Percentiles rank a stretch among this genome's conserved stretches.
Evolutionary conservation across 306 rosid species (phyloP).

Genomic region (Cucurbita moschata): DNA sequence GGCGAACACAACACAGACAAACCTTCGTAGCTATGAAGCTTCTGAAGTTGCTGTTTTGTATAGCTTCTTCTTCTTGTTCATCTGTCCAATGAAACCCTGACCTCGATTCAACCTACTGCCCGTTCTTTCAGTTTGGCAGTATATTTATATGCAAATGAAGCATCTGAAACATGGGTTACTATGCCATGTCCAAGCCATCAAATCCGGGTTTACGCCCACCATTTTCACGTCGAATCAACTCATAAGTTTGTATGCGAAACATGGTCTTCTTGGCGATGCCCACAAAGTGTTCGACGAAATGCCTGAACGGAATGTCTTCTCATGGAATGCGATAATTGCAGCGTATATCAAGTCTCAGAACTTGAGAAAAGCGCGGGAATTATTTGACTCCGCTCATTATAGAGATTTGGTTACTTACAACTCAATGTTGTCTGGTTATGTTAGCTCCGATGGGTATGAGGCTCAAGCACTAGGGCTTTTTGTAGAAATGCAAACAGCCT

Average conservation of each 20-base stretch:
- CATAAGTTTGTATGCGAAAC: constrained; percentile 25
- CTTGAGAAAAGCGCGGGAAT: constrained; percentile 32
- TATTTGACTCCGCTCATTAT: constrained; percentile 33
- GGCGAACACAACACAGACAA: neutral
- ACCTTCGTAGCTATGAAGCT: neutral
- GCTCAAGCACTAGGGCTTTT: constrained; percentile 40
- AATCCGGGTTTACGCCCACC: constrained; percentile 28
- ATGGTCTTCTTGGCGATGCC: constrained; percentile 31
- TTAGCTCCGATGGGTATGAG: constrained; percentile 29
- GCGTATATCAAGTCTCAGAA: constrained; percentile 41
- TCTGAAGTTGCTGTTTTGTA: neutral
- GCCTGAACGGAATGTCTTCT: constrained; percentile 48
- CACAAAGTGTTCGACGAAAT: constrained; percentile 61
- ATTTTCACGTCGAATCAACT: constrained; percentile 52
- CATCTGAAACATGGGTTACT: constrained; percentile 25
- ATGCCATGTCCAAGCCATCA: constrained; percentile 34
- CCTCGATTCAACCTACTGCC: neutral
- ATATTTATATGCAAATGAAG: constrained; percentile 20
- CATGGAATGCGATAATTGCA: constrained; percentile 58
- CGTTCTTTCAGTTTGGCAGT: neutral
- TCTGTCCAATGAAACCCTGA: neutral
- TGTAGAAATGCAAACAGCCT: constrained; percentile 33
- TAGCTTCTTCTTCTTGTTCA: neutral
- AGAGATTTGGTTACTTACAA: constrained; percentile 64
- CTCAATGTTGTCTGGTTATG: constrained; percentile 50